Evolutionary conservation across 2,329 filamentous ascomycete genomes (phyloP).

Genomic region (Pseudohalonectria lignicola): DNA sequence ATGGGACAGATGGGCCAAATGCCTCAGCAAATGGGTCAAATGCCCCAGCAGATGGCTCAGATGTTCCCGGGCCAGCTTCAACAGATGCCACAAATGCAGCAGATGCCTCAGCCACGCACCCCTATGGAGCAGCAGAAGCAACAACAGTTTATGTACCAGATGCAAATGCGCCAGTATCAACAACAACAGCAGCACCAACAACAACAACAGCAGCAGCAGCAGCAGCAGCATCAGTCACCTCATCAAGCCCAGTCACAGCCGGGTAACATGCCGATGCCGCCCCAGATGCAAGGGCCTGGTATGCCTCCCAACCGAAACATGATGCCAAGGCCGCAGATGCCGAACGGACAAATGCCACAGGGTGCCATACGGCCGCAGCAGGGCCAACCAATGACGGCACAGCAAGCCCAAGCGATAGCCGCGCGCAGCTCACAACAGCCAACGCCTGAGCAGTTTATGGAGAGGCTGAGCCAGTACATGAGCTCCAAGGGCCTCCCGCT

Average conservation of each 20-base stretch:
- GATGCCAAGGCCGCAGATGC: conserved; percentile 42
- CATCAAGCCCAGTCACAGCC: conserved; percentile 1
- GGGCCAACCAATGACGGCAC: conserved; percentile 10
- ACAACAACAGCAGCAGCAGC: conserved; percentile 1
- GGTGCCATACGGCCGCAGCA: conserved; percentile 12
- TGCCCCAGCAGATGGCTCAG: conserved; percentile 14
- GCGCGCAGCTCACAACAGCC: conserved; percentile 16
- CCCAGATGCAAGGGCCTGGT: conserved; percentile 17
- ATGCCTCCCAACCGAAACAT: conserved; percentile 26
- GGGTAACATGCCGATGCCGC: conserved; percentile 32
- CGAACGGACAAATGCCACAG: conserved; percentile 45
- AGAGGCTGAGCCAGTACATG: conserved; percentile 71
- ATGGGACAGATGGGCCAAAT: conserved; percentile 26
- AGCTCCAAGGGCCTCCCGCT: conserved; percentile 59
- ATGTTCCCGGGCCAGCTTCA: conserved; percentile 14
- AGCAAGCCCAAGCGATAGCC: conserved; percentile 2
- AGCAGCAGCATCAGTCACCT: not conserved
- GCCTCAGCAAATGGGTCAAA: conserved; percentile 11
- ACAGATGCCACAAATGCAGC: conserved; percentile 25
- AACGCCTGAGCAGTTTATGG: conserved; percentile 61
- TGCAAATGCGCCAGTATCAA: conserved; percentile 72
- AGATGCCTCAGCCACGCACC: conserved; percentile 33
- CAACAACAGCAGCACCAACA: conserved; percentile 53
- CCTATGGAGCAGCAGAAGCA: conserved; percentile 64
- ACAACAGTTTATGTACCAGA: conserved; percentile 70